Conservation (phyloP, 371 early-diverging fungal genomes). For the Dipsacomyces acuminosporus region DNA sequence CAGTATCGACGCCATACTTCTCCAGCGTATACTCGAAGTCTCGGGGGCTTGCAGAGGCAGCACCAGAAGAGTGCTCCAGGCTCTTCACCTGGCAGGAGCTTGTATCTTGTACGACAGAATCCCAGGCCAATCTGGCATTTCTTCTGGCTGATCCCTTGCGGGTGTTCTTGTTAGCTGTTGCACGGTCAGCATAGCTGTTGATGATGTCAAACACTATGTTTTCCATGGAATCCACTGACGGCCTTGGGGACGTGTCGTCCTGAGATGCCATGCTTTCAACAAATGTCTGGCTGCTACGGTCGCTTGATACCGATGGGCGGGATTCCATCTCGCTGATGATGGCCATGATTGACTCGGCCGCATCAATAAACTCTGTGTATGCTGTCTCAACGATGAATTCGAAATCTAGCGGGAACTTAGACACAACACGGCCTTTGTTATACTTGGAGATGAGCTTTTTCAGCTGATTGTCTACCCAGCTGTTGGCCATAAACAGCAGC, state of each 20-base stretch:
- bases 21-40: constrained; percentile 4
- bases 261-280: not conserved
- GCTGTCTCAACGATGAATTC: constrained; percentile 17
- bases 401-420: constrained; percentile 13
- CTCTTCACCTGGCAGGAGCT: no score
- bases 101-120: no score
- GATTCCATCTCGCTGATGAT: constrained; percentile 5
- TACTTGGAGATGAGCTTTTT: constrained; percentile 17
- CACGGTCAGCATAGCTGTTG: not conserved
- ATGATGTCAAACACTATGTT: not conserved
- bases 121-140: no score
- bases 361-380: constrained; percentile 16
- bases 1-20: constrained; percentile 12
- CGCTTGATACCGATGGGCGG: not conserved
- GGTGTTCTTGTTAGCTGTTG: not conserved
- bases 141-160: no score
- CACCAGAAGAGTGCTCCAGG: not conserved
- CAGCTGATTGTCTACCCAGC: constrained; percentile 19
- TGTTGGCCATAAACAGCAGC: constrained; percentile 34
- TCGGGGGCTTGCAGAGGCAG: not conserved
- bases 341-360: constrained; percentile 19
- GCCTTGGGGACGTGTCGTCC: not conserved
- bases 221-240: not conserved
- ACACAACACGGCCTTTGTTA: constrained; percentile 6
- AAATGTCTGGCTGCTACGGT: not conserved